These are phyloP conservation scores for Gracilaria caudata DNA, from an alignment of 23 red algal genomes.

Conservation along the genomic window DNA sequence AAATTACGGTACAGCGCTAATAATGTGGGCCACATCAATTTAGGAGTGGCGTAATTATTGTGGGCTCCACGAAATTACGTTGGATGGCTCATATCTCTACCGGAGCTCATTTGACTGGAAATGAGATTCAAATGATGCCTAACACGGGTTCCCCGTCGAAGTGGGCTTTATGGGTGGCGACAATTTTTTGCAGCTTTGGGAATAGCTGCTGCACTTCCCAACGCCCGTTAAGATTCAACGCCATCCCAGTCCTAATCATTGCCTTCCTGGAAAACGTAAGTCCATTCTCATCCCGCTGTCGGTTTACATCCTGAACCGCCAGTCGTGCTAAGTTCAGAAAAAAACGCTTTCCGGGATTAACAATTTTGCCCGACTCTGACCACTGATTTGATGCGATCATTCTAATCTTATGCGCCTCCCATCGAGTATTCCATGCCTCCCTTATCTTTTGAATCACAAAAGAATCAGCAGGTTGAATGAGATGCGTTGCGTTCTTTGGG, in stretches of 20 bases:
- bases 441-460: conserved; percentile 35
- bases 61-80: too few relatives aligned
- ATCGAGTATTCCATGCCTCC: not conserved
- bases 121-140: too few relatives aligned
- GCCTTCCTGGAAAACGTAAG: not conserved
- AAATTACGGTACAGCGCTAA: too few relatives aligned
- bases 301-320: not conserved
- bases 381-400: not conserved
- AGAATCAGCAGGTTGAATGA: conserved; percentile 21
- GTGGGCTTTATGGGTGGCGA: not conserved
- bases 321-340: conserved; percentile 7
- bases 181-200: conserved; percentile 4
- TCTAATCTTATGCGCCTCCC: conserved; percentile 42
- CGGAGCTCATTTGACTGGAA: too few relatives aligned
- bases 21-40: too few relatives aligned
- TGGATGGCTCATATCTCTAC: too few relatives aligned
- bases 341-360: conserved; percentile 33
- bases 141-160: not conserved
- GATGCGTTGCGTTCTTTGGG: conserved; percentile 29
- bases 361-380: conserved; percentile 14
- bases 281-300: conserved; percentile 12
- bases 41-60: too few relatives aligned
- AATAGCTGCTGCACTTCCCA: conserved; percentile 20
- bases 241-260: not conserved
- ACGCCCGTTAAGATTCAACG: conserved; percentile 11